Base-by-base conservation (phyloP, 2,329 filamentous ascomycete genomes). In the Penicillium verrucosum region DNA sequence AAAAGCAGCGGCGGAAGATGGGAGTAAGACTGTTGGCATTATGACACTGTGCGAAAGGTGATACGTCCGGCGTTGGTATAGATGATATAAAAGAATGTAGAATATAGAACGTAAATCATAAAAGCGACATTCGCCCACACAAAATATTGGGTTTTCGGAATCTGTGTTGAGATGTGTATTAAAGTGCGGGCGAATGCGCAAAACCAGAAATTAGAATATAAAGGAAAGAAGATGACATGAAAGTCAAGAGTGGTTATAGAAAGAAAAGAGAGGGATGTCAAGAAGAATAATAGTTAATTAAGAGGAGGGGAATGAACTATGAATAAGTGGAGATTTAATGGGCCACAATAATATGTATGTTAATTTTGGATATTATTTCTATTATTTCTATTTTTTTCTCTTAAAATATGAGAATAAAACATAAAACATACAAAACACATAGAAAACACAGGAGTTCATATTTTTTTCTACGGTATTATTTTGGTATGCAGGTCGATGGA, bases 1-100 rank as follows among this genome's bases (percentile, higher is more conserved):
- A 81, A 97, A 99, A 70, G 94, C 93, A 61, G 92, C 92, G 65
- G 94, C 94, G 70, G 94, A 97, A 61, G 93, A 93, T 67, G 94
- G 94, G 68, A 99, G 82, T 75, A 99, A 82, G 82, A 94, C 89
- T 71, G 92, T 89, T 74, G 92, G 92, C 94, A 97, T 97, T 73
- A 73, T 82, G 74, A 70, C 63, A 67, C 78, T 81, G 84, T 80
- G 81, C 29, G 74, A 76, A 54, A 54, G 51, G 51, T 56, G 79
- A 81, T 74, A 77, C 75, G 84, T 81, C 65, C 62, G 60, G 70
- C 60, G 62, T 65, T 64, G 62, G 38, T 58, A 73, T 73, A 73
- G 76, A 73, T 69, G 70, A 70, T 77, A 78, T 78, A 78, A 65
- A 67, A 66, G 63, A 65, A 68, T 66, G 64, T 64, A 64, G 54